These are phyloP conservation scores for Arthrobotrys conoides DNA, from an alignment of 2,329 filamentous ascomycete species.

Conservation along the genomic window DNA sequence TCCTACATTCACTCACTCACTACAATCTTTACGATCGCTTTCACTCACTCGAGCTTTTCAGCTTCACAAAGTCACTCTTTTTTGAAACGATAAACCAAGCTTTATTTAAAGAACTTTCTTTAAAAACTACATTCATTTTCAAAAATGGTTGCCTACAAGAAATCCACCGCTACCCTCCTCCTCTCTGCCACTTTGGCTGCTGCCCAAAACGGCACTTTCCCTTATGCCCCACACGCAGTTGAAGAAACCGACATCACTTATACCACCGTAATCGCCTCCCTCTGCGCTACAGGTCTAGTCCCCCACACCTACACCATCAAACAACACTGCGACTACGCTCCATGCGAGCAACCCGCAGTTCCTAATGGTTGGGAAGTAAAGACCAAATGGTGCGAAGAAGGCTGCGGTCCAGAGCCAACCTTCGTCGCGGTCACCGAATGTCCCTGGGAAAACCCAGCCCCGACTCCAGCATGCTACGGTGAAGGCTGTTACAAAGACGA, in stretches of 20 bases:
- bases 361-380: conserved; percentile 56
- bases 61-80: conserved; percentile 41
- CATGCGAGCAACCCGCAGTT: conserved; percentile 40
- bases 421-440: conserved; percentile 69
- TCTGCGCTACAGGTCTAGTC: conserved; percentile 53
- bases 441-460: conserved; percentile 67
- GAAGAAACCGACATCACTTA: conserved; percentile 36
- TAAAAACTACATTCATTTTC: conserved; percentile 12
- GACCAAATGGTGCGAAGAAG: conserved; percentile 47
- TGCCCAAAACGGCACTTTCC: conserved; percentile 46
- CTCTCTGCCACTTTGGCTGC: conserved; percentile 37
- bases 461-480: conserved; percentile 65
- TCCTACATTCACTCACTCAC: conserved; percentile 25
- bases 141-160: conserved; percentile 61
- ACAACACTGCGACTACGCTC: conserved; percentile 41
- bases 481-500: conserved; percentile 36
- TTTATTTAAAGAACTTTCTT: conserved; percentile 23
- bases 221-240: not conserved
- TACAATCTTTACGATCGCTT: conserved; percentile 29
- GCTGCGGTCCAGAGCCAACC: conserved; percentile 63
- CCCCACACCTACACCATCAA: conserved; percentile 55
- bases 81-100: conserved; percentile 25
- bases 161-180: conserved; percentile 45
- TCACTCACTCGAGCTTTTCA: conserved; percentile 47
- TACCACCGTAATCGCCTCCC: conserved; percentile 57